Conservation (phyloP, 139 green algal species). For the Closterium sp. region DNA sequence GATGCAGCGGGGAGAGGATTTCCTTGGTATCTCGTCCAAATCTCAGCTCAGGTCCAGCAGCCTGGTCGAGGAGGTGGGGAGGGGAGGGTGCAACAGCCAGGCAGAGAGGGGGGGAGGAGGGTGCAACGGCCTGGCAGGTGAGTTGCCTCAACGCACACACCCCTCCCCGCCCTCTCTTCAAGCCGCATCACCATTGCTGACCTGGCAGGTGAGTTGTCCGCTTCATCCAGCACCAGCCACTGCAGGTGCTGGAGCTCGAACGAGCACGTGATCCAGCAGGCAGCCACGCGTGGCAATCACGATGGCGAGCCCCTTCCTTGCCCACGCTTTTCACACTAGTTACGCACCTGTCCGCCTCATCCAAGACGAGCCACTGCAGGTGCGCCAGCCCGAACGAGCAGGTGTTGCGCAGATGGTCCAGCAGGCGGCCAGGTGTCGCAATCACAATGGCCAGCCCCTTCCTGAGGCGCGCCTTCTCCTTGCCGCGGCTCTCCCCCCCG, state of each 20-base stretch:
- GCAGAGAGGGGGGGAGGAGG: no score
- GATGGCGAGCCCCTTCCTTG: no score
- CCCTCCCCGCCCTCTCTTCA: no score
- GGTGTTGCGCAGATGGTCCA: slow-evolving; percentile 92
- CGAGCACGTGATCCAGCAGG: slow-evolving; percentile 84
- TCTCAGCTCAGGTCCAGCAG: slow-evolving; percentile 90
- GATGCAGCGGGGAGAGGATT: neutral
- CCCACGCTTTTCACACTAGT: no score
- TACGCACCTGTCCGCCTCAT: slow-evolving; percentile 69
- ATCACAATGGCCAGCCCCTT: slow-evolving; percentile 68
- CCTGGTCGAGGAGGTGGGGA: slow-evolving; percentile 23
- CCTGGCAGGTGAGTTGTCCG: slow-evolving; percentile 39
- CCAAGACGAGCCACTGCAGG: slow-evolving; percentile 88
- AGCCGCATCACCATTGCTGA: no score
- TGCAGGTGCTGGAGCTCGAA: slow-evolving; percentile 65
- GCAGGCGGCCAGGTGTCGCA: slow-evolving; percentile 81
- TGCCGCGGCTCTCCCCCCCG: slow-evolving; percentile 82
- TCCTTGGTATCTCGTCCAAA: slow-evolving; percentile 80
- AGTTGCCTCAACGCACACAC: no score
- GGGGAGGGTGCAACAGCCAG: no score
- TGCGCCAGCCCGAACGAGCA: slow-evolving; percentile 59
- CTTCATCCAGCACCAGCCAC: slow-evolving; percentile 93
- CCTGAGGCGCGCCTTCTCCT: slow-evolving; percentile 91
- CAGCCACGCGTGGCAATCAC: slow-evolving; percentile 82
- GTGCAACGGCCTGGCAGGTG: no score